Percentiles rank a stretch among this genome's conserved stretches.
Evolutionary conservation across 1,284 basidiomycete genomes (phyloP).

Genomic region (Cystobasidiaceae sp.): DNA sequence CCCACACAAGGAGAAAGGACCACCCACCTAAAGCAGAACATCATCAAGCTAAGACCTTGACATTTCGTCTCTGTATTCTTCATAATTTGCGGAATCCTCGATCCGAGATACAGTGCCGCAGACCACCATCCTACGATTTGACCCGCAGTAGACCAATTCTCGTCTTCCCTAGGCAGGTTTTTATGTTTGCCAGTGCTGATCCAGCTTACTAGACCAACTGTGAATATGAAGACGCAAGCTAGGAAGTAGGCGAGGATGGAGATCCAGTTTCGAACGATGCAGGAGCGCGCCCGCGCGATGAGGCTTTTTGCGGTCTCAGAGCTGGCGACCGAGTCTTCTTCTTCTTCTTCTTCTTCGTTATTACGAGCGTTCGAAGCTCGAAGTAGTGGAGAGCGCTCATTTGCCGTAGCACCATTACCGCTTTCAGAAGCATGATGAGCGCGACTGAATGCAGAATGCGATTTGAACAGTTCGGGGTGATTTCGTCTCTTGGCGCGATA

Average conservation of each 20-base stretch:
- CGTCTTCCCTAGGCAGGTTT: slow-evolving; percentile 15
- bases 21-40: slow-evolving; percentile 40
- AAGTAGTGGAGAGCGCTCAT: not conserved
- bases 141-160: slow-evolving; percentile 41
- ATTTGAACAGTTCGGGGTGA: slow-evolving; percentile 37
- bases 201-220: slow-evolving; percentile 36
- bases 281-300: slow-evolving; percentile 5
- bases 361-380: not conserved
- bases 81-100: slow-evolving; percentile 41
- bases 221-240: slow-evolving; percentile 35
- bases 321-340: not conserved
- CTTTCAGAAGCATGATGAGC: not conserved
- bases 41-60: slow-evolving; percentile 40
- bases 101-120: slow-evolving; percentile 39
- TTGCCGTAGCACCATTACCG: not conserved
- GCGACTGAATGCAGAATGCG: not conserved
- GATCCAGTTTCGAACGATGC: not conserved
- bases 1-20: not conserved
- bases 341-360: not conserved
- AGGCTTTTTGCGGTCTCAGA: not conserved
- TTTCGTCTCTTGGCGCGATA: slow-evolving; percentile 38
- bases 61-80: slow-evolving; percentile 43
- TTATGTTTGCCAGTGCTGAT: slow-evolving; percentile 14
- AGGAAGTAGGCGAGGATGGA: slow-evolving; percentile 32
- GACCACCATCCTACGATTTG: slow-evolving; percentile 42